These are phyloP conservation scores for Cordyceps javanica DNA, from an alignment of 2,329 filamentous ascomycete genomes.

Conservation along the genomic window DNA sequence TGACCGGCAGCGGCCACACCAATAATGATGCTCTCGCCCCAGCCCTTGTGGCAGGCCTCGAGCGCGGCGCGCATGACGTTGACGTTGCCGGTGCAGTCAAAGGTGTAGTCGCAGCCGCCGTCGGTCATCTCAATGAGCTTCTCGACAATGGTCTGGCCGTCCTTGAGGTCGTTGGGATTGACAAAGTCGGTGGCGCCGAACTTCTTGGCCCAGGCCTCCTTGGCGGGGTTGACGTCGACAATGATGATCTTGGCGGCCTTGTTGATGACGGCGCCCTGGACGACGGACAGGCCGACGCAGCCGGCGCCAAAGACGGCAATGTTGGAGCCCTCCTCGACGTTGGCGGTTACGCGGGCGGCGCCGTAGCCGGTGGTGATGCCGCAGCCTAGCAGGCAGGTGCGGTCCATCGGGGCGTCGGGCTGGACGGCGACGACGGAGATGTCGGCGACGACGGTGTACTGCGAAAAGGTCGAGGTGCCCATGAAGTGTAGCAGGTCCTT, in stretches of 20 bases:
- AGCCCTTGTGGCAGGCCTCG: constrained; percentile 98
- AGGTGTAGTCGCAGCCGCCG: constrained; percentile 96
- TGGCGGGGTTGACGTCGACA: constrained; percentile 72
- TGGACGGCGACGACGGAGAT: constrained; percentile 96
- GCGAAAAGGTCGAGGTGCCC: constrained; percentile 97
- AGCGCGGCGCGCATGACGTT: constrained; percentile 91
- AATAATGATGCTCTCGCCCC: constrained; percentile 97
- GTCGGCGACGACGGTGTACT: constrained; percentile 97
- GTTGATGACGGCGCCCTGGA: constrained; percentile 86
- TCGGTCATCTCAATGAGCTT: constrained; percentile 97
- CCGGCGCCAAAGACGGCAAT: constrained; percentile 92
- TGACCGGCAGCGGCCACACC: constrained; percentile 94
- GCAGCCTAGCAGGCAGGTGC: constrained; percentile 91
- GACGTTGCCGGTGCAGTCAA: constrained; percentile 98
- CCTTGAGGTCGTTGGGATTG: constrained; percentile 75
- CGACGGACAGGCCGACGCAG: constrained; percentile 90
- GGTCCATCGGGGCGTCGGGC: constrained; percentile 86
- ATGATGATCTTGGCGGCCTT: constrained; percentile 73
- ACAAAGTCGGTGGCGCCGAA: constrained; percentile 97
- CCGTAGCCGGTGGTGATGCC: constrained; percentile 99
- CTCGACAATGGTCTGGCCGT: constrained; percentile 81
- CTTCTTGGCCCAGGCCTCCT: constrained; percentile 88
- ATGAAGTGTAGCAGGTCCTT: constrained; percentile 97
- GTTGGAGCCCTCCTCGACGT: constrained; percentile 82
- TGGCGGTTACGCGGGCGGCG: constrained; percentile 87